Conservation (phyloP, 2,329 filamentous ascomycete species). For the Coniochaeta sp. region DNA sequence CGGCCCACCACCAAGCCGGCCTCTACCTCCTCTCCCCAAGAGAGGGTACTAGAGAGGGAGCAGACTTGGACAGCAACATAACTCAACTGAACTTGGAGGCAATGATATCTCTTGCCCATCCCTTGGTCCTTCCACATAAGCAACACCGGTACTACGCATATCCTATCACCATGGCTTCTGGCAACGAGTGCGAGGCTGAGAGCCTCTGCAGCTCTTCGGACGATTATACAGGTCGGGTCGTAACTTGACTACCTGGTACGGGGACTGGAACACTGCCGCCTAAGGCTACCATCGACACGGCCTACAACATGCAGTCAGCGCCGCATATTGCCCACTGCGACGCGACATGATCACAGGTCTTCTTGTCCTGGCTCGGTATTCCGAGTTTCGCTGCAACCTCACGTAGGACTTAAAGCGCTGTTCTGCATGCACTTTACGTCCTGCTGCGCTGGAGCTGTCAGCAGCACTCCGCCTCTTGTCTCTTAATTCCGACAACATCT, state of each 20-base stretch:
- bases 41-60: constrained; percentile 36
- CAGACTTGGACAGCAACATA: background rate
- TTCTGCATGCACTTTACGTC: background rate
- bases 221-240: background rate
- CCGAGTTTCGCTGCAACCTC: background rate
- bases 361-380: background rate
- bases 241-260: background rate
- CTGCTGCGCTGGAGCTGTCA: background rate
- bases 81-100: background rate
- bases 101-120: background rate
- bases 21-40: constrained; percentile 60
- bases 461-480: no score
- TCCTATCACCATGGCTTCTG: background rate
- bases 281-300: background rate
- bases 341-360: background rate
- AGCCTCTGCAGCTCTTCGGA: background rate
- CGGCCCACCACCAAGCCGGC: constrained; percentile 56
- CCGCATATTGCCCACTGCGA: background rate
- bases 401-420: background rate
- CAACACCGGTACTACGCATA: background rate
- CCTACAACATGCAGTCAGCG: background rate
- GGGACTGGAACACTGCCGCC: background rate
- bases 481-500: background rate
- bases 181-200: background rate
- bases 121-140: background rate